phyloP scores from a whole-genome alignment of 352 stramenopile species.

The Globisporangium parvum region DNA sequence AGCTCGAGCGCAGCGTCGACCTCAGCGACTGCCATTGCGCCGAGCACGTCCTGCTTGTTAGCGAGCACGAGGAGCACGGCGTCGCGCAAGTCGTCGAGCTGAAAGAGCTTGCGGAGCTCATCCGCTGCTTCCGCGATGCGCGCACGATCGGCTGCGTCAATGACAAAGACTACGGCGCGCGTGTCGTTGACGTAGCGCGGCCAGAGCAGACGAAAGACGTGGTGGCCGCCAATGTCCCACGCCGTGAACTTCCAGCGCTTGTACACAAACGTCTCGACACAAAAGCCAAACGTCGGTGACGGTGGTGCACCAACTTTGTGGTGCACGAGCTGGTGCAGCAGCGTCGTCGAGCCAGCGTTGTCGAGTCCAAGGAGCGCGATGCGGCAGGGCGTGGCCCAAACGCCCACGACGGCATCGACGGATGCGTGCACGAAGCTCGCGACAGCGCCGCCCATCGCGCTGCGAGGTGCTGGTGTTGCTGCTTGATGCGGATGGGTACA shows the following conservation, averaged over 20 bases:
- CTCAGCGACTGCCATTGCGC: constrained; percentile 23
- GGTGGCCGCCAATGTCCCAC: constrained; percentile 78
- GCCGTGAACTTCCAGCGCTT: constrained; percentile 72
- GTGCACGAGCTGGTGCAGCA: constrained; percentile 88
- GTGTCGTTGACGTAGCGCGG: constrained; percentile 61
- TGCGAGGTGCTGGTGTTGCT: too few relatives aligned
- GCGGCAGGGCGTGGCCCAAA: too few relatives aligned
- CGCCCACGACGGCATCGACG: too few relatives aligned
- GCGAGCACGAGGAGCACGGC: constrained; percentile 42
- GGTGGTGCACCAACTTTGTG: constrained; percentile 63
- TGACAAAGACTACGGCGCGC: constrained; percentile 81
- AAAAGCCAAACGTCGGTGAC: constrained; percentile 83
- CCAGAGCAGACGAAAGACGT: constrained; percentile 50
- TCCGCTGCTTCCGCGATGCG: constrained; percentile 48
- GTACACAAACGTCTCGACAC: constrained; percentile 75
- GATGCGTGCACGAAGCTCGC: too few relatives aligned
- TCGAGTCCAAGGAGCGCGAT: too few relatives aligned
- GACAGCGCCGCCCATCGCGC: too few relatives aligned
- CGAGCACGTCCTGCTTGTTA: constrained; percentile 44
- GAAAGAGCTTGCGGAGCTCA: constrained; percentile 37
- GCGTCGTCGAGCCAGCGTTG: constrained; percentile 93
- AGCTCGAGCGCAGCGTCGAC: constrained; percentile 27
- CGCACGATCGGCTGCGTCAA: constrained; percentile 53
- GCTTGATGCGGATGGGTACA: too few relatives aligned
- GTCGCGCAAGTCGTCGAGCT: constrained; percentile 31